These are phyloP conservation scores for Penicillium herquei DNA, from an alignment of 495 filamentous ascomycete genomes.

Conservation along the genomic window DNA sequence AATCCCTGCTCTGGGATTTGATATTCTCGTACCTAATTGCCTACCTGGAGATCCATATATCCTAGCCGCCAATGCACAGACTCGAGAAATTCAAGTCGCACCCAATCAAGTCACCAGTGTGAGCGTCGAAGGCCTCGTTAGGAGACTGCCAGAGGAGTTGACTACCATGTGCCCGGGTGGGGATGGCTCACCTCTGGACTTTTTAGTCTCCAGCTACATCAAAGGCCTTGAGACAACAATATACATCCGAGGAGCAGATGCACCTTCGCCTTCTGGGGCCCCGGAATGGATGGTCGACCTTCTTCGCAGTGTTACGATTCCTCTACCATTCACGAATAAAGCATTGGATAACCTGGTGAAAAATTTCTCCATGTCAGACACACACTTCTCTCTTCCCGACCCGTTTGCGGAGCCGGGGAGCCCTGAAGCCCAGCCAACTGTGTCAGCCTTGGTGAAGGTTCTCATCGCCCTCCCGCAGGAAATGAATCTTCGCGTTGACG, in stretches of 20 bases:
- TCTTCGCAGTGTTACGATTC: conserved; percentile 77
- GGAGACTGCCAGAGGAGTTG: conserved; percentile 66
- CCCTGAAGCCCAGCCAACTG: conserved; percentile 69
- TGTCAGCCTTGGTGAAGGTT: conserved; percentile 80
- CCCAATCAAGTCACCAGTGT: conserved; percentile 64
- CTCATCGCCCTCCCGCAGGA: conserved; percentile 74
- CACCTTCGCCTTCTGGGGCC: conserved; percentile 55
- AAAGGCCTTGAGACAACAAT: conserved; percentile 73
- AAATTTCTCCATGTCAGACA: conserved; percentile 80
- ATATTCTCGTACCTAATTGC: conserved; percentile 80
- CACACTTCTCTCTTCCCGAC: conserved; percentile 79
- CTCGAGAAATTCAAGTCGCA: conserved; percentile 59
- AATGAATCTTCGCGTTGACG: conserved; percentile 78
- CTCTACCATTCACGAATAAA: conserved; percentile 77
- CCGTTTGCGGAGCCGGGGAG: conserved; percentile 71
- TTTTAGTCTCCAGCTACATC: conserved; percentile 78
- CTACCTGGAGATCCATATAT: conserved; percentile 58
- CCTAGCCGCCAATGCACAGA: conserved; percentile 72
- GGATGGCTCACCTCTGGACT: conserved; percentile 77
- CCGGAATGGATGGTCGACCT: conserved; percentile 81
- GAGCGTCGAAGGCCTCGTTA: conserved; percentile 65
- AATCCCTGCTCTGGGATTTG: conserved; percentile 77
- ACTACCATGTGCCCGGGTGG: conserved; percentile 69
- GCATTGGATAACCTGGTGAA: conserved; percentile 77
- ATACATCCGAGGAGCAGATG: conserved; percentile 73